Conservation (phyloP, 768 basidiomycete genomes). For the Pleurotus platypus region DNA sequence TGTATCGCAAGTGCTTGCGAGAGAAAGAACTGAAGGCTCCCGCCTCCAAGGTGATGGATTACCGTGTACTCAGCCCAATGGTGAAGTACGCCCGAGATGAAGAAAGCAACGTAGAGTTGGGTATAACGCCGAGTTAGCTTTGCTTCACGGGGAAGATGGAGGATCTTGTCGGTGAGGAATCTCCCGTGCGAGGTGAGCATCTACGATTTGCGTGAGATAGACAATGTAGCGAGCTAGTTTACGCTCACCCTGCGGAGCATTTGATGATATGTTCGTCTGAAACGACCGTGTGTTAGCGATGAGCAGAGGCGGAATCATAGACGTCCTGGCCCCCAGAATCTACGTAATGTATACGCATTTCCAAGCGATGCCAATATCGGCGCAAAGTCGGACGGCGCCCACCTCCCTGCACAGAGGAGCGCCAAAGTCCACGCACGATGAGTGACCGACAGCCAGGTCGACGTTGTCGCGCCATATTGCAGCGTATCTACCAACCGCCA, state of each 20-base stretch:
- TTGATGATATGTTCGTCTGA: slow-evolving; percentile 29
- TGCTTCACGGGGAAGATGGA: slow-evolving; percentile 15
- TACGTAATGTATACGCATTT: slow-evolving; percentile 27
- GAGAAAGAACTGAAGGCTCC: slow-evolving; percentile 21
- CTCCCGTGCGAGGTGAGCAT: slow-evolving; percentile 19
- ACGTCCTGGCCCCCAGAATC: slow-evolving; percentile 30
- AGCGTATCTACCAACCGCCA: not conserved
- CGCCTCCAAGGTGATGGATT: slow-evolving; percentile 4
- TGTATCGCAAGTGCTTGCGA: slow-evolving; percentile 26
- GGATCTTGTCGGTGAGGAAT: slow-evolving; percentile 11
- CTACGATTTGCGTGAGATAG: slow-evolving; percentile 11
- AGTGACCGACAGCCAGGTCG: not conserved
- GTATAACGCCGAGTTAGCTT: slow-evolving; percentile 16
- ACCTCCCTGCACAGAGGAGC: not conserved
- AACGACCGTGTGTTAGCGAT: not conserved
- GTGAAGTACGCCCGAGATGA: slow-evolving; percentile 27
- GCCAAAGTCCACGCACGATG: not conserved
- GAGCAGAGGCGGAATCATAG: not conserved
- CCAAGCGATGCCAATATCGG: slow-evolving; percentile 20
- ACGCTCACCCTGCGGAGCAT: slow-evolving; percentile 20
- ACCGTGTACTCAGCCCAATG: slow-evolving; percentile 18
- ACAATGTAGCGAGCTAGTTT: not conserved
- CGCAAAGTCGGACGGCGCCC: slow-evolving; percentile 22
- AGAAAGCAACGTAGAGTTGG: slow-evolving; percentile 26
- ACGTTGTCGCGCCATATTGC: not conserved